Evolutionary conservation across 768 basidiomycete genomes (phyloP).

Genomic region (Chalciporus piperatus): DNA sequence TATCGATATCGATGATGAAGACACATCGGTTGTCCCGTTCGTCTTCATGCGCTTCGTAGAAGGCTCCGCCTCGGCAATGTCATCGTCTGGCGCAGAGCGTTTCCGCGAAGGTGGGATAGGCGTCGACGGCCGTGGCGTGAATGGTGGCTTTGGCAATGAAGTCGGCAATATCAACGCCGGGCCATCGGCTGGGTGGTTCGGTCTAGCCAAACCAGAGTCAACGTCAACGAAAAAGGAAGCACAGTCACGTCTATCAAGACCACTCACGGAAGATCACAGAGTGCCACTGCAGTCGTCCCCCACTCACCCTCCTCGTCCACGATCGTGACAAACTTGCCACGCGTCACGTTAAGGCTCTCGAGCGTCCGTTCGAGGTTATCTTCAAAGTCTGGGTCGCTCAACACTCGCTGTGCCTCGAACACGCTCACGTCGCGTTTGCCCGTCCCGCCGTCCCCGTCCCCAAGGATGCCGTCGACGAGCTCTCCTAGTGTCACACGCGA

Average conservation of each 20-base stretch:
- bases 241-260: background rate
- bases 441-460: slow-evolving; percentile 42
- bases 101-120: slow-evolving; percentile 46
- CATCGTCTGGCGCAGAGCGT: slow-evolving; percentile 56
- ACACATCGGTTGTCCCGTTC: slow-evolving; percentile 20
- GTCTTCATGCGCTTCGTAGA: slow-evolving; percentile 52
- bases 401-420: slow-evolving; percentile 80
- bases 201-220: slow-evolving; percentile 33
- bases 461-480: slow-evolving; percentile 66
- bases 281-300: slow-evolving; percentile 66
- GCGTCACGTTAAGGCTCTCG: slow-evolving; percentile 72
- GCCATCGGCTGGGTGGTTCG: slow-evolving; percentile 51
- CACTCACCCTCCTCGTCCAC: slow-evolving; percentile 83
- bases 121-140: slow-evolving; percentile 38
- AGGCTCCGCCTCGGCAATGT: slow-evolving; percentile 56
- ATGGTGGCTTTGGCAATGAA: slow-evolving; percentile 57
- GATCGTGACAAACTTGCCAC: slow-evolving; percentile 86
- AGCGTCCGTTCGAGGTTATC: slow-evolving; percentile 83
- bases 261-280: slow-evolving; percentile 72
- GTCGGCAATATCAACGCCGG: slow-evolving; percentile 62
- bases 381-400: slow-evolving; percentile 92
- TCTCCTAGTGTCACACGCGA: slow-evolving; percentile 65
- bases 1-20: background rate
- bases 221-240: background rate
- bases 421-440: slow-evolving; percentile 66